A percentile compares a stretch with the other conserved stretches of the same genome.
These are phyloP conservation scores for Dioszegia aurantiaca DNA, from an alignment of 768 basidiomycete genomes.

Conservation along the genomic window DNA sequence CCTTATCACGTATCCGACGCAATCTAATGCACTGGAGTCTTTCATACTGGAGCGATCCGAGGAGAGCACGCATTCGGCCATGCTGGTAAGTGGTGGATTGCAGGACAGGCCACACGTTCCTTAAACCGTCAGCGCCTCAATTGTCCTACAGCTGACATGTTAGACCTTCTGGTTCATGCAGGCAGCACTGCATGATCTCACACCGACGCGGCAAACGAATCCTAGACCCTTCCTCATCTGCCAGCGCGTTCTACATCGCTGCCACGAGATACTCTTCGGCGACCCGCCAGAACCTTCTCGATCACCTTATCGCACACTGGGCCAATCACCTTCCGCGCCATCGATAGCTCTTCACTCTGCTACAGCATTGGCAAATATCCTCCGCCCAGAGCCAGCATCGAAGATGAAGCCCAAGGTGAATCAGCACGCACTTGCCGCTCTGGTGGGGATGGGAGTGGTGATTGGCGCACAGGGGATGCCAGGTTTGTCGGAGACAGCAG, in stretches of 20 bases:
- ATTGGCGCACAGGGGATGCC: conserved; percentile 75
- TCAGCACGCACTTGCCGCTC: conserved; percentile 66
- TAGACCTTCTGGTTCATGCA: conserved; percentile 99
- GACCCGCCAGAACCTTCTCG: conserved; percentile 68
- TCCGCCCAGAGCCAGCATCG: background rate
- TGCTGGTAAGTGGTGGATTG: conserved; percentile 66
- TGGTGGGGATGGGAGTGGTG: conserved; percentile 81
- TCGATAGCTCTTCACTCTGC: conserved; percentile 46
- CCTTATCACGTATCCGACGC: conserved; percentile 84
- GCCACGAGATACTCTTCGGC: conserved; percentile 94
- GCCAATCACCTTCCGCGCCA: conserved; percentile 55
- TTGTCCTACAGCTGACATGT: background rate
- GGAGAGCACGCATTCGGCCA: conserved; percentile 88
- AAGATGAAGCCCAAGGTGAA: conserved; percentile 61
- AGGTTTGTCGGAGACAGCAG: conserved; percentile 66
- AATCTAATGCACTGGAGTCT: conserved; percentile 86
- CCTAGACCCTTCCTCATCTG: conserved; percentile 84
- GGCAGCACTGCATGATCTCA: conserved; percentile 81
- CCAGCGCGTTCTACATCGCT: conserved; percentile 81
- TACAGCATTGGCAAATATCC: conserved; percentile 32
- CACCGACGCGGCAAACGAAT: conserved; percentile 57
- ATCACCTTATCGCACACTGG: conserved; percentile 66
- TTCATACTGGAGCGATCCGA: conserved; percentile 87
- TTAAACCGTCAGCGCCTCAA: too few species aligned
- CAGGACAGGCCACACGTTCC: too few species aligned